Evolutionary conservation across 306 rosid genomes (phyloP).

Genomic region (Dalbergia cultrata): DNA sequence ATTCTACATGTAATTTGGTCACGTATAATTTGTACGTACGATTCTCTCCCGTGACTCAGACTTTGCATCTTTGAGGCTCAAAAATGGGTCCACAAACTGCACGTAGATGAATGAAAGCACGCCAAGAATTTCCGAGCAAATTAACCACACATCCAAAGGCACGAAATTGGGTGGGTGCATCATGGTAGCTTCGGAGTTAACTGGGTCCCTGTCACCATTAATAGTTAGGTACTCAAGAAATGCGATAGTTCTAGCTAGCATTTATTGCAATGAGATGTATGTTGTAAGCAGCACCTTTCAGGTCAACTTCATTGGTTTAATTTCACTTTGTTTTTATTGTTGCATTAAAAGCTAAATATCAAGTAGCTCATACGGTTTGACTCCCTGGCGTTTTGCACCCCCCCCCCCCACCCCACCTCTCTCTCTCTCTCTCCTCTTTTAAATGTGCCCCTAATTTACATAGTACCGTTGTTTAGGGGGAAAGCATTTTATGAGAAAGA

Average conservation of each 20-base stretch:
- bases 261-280: constrained; percentile 41
- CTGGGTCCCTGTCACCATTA: constrained; percentile 37
- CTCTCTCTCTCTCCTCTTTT: no score
- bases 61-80: background rate
- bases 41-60: background rate
- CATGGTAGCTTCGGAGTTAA: constrained; percentile 35
- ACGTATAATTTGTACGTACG: background rate
- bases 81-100: background rate
- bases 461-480: no score
- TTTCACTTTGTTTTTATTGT: background rate
- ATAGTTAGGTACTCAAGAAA: constrained; percentile 44
- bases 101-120: background rate
- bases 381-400: no score
- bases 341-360: background rate
- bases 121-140: background rate
- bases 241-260: constrained; percentile 38
- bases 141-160: constrained; percentile 8
- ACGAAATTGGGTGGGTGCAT: background rate
- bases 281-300: constrained; percentile 11
- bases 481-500: no score
- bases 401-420: no score
- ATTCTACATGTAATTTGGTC: no score
- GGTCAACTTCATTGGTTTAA: constrained; percentile 42
- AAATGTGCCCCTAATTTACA: no score
- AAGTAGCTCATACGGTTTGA: background rate